These are phyloP conservation scores for Parastagonospora nodorum DNA, from an alignment of 2,329 filamentous ascomycete species.

Conservation along the genomic window DNA sequence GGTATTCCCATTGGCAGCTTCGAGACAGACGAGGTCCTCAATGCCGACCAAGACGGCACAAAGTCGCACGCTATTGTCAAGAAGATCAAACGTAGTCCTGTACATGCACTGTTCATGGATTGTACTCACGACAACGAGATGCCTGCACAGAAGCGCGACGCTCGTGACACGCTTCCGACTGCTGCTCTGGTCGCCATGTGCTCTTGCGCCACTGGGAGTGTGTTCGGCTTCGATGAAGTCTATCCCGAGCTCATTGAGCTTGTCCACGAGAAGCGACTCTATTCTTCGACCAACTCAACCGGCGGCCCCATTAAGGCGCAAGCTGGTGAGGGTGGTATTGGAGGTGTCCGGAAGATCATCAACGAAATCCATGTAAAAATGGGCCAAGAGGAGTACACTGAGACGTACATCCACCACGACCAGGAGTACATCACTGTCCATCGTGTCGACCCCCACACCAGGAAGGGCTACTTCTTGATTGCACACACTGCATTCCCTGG, in stretches of 20 bases:
- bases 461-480: slow-evolving; percentile 93
- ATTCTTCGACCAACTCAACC: slow-evolving; percentile 76
- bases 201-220: slow-evolving; percentile 88
- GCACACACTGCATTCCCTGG: slow-evolving; percentile 95
- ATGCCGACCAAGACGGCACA: slow-evolving; percentile 54
- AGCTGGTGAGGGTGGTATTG: slow-evolving; percentile 81
- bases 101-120: slow-evolving; percentile 97
- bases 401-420: slow-evolving; percentile 96
- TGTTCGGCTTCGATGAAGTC: slow-evolving; percentile 97
- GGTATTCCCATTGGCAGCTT: slow-evolving; percentile 96
- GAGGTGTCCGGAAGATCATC: slow-evolving; percentile 85
- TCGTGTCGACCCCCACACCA: slow-evolving; percentile 86
- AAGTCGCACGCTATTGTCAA: slow-evolving; percentile 68
- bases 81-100: slow-evolving; percentile 82
- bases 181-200: slow-evolving; percentile 96
- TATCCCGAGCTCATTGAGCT: slow-evolving; percentile 93
- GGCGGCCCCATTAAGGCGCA: slow-evolving; percentile 63
- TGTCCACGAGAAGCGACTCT: slow-evolving; percentile 84
- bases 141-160: slow-evolving; percentile 92
- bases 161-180: slow-evolving; percentile 90
- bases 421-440: slow-evolving; percentile 96
- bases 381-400: slow-evolving; percentile 92
- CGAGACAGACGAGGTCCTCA: slow-evolving; percentile 84
- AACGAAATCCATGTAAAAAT: slow-evolving; percentile 95
- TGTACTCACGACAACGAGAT: slow-evolving; percentile 99